A percentile compares a stretch with the other conserved stretches of the same genome.
phyloP scores from a whole-genome alignment of 2,329 filamentous ascomycete genomes.

The Botryotinia calthae region DNA sequence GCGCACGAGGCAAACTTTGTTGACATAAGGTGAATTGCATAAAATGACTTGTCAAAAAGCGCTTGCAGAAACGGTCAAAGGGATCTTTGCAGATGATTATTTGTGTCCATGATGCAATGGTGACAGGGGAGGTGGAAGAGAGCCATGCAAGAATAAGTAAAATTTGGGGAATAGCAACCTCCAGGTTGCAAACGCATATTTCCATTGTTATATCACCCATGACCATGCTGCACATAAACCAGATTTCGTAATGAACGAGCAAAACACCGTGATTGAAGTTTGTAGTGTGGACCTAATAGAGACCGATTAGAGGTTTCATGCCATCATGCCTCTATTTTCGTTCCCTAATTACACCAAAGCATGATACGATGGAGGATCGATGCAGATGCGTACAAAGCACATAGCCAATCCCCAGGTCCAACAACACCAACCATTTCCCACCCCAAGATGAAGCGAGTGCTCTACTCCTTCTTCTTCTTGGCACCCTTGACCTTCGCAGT shows the following conservation, averaged over 20 bases:
- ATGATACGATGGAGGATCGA: conserved; percentile 33
- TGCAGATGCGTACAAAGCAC: conserved; percentile 35
- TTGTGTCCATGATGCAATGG: conserved; percentile 3
- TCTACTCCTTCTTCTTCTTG: conserved; percentile 90
- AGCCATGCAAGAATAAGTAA: conserved; percentile 6
- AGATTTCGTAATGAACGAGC: conserved; percentile 24
- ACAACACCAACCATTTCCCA: conserved; percentile 36
- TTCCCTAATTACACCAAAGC: conserved; percentile 30
- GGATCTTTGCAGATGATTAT: conserved; percentile 7
- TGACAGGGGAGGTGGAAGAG: not conserved
- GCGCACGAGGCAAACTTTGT: conserved; percentile 8
- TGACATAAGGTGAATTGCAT: conserved; percentile 18
- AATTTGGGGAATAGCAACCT: conserved; percentile 9
- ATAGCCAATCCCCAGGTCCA: conserved; percentile 34
- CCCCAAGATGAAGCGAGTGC: conserved; percentile 38
- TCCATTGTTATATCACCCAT: conserved; percentile 15
- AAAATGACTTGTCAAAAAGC: conserved; percentile 16
- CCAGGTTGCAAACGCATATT: conserved; percentile 17
- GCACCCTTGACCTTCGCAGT: conserved; percentile 98
- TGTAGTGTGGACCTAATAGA: conserved; percentile 28
- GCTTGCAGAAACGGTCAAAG: conserved; percentile 16
- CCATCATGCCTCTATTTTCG: conserved; percentile 31
- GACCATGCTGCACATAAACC: conserved; percentile 19
- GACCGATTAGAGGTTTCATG: conserved; percentile 31
- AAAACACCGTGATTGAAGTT: conserved; percentile 35